A percentile compares a stretch with the other conserved stretches of the same genome.
phyloP scores from a whole-genome alignment of 2,329 filamentous ascomycete species.

The Colletotrichum sp. region DNA sequence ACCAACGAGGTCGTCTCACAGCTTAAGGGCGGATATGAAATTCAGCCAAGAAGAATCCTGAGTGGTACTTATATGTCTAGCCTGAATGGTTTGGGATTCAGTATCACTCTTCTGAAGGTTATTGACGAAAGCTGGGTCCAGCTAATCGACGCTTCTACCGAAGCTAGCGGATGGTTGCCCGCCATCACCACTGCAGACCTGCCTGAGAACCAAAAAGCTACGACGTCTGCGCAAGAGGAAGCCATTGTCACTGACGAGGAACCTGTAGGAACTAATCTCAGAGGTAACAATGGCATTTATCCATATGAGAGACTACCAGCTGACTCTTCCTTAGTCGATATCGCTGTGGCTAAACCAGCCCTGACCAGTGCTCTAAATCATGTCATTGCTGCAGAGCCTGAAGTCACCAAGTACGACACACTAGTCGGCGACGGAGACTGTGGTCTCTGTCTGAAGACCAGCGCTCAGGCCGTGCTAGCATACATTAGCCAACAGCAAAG shows the following conservation, averaged over 20 bases:
- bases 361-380: background rate
- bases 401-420: slow-evolving; percentile 32
- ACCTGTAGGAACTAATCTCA: background rate
- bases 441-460: slow-evolving; percentile 40
- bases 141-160: background rate
- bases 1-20: background rate
- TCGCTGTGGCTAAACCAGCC: background rate
- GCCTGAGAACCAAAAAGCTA: background rate
- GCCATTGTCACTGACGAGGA: background rate
- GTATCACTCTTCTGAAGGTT: background rate
- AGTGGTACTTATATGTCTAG: background rate
- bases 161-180: background rate
- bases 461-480: slow-evolving; percentile 59
- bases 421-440: slow-evolving; percentile 35
- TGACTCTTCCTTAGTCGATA: background rate
- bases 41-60: background rate
- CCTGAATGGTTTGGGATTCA: background rate
- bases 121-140: background rate
- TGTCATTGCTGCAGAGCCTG: slow-evolving; percentile 43
- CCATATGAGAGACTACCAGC: background rate
- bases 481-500: slow-evolving; percentile 42
- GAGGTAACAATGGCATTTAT: background rate
- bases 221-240: background rate
- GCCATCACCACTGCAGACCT: background rate
- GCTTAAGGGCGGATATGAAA: background rate